Conservation (phyloP, 164 flowering plant species). For the Annona squamosa region DNA sequence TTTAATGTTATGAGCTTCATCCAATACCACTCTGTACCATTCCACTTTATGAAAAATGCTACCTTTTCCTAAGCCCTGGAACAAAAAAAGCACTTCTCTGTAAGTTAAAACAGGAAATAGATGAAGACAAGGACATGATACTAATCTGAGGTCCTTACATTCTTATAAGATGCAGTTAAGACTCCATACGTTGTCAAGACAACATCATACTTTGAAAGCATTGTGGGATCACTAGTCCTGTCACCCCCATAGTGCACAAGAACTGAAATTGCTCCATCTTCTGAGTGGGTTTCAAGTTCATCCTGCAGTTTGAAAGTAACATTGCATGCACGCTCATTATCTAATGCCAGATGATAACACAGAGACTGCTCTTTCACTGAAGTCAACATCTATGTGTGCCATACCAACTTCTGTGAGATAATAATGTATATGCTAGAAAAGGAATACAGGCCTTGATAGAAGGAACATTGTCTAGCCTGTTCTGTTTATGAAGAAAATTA, state of each 20-base stretch:
- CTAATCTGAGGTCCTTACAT: slow-evolving; percentile 24
- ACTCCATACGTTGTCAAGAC: slow-evolving; percentile 87
- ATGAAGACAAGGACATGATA: neutral
- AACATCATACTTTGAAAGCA: slow-evolving; percentile 51
- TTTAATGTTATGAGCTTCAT: slow-evolving; percentile 85
- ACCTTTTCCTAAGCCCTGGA: slow-evolving; percentile 30
- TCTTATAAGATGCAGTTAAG: slow-evolving; percentile 43
- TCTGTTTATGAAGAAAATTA: no score
- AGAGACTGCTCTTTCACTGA: neutral
- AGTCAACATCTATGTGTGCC: neutral
- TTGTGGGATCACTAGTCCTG: slow-evolving; percentile 40
- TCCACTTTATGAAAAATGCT: slow-evolving; percentile 57
- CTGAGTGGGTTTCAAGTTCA: slow-evolving; percentile 68
- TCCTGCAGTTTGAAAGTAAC: slow-evolving; percentile 33
- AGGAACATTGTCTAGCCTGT: no score
- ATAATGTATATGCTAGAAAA: no score
- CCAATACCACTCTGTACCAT: slow-evolving; percentile 77
- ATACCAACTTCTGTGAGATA: no score
- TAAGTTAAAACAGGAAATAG: neutral
- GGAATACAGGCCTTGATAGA: no score
- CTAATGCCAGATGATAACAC: neutral
- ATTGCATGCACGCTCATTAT: neutral
- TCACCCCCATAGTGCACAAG: slow-evolving; percentile 66
- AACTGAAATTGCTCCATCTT: slow-evolving; percentile 47
- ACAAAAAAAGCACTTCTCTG: slow-evolving; percentile 1